phyloP scores from a whole-genome alignment of 495 filamentous ascomycete genomes.

The Trichoderma virens region DNA sequence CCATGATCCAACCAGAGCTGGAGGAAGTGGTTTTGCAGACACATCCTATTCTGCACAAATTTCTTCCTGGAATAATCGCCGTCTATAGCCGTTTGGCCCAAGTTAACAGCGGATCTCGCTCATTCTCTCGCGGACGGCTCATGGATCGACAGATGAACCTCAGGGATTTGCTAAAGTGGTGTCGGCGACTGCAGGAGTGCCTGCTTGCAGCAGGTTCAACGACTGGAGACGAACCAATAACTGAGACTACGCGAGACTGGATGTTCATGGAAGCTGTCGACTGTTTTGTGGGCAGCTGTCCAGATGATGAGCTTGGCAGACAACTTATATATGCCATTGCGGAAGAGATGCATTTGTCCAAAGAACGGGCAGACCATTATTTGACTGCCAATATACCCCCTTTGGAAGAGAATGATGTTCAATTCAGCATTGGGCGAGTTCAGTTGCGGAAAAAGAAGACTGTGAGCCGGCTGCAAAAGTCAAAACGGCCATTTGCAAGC shows the following conservation, averaged over 20 bases:
- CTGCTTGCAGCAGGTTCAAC: conserved; percentile 51
- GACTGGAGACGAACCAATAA: conserved; percentile 66
- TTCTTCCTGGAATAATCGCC: conserved; percentile 61
- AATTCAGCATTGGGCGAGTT: conserved; percentile 61
- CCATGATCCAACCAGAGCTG: conserved; percentile 64
- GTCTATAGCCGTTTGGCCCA: conserved; percentile 63
- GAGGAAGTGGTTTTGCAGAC: conserved; percentile 59
- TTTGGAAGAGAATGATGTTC: conserved; percentile 48
- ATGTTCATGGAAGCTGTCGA: conserved; percentile 90
- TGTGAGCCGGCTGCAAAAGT: conserved; percentile 33
- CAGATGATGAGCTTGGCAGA: conserved; percentile 53
- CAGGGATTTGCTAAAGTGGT: conserved; percentile 86
- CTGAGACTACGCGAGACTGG: conserved; percentile 63
- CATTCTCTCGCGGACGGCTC: conserved; percentile 46
- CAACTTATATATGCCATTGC: conserved; percentile 63
- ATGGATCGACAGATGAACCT: conserved; percentile 57
- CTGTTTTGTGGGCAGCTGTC: conserved; percentile 73
- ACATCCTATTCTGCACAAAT: conserved; percentile 61
- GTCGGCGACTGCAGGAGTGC: conserved; percentile 58
- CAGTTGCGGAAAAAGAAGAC: conserved; percentile 41
- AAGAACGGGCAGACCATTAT: conserved; percentile 65
- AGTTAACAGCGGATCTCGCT: conserved; percentile 40
- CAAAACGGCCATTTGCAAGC: conserved; percentile 57
- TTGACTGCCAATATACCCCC: conserved; percentile 59
- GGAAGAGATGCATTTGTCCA: conserved; percentile 75